Evolutionary conservation across 1,284 basidiomycete species (phyloP), one percentile per base, ranked within the genome.

Genomic region (Phylloboletellus chloephorus): DNA sequence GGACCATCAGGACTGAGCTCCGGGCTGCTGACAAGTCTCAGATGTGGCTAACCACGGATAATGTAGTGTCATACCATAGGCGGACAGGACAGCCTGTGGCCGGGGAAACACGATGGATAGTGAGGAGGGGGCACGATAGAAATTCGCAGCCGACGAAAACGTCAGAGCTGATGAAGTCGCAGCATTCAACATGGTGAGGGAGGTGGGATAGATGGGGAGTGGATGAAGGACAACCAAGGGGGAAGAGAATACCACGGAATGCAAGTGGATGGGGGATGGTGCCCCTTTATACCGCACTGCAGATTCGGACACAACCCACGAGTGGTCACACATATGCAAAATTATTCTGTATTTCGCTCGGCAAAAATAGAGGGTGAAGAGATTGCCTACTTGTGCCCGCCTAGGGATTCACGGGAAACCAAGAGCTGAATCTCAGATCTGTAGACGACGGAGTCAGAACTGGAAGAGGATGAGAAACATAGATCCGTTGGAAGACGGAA

Each of bases 1-100:
- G 72, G 41, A 81, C 68, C 8, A 76, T 63, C 23, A 80, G 66
- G 44, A 86, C 74, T 5, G 82, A 84, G 37, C 66, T 69, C 21
- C 80, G 78, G 4, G 82, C 83, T 83, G 52, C 5, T 19, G 17
- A 32, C 5, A 2, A 19, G 11, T 3, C 11, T 60, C 13, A 44
- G 47, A 28, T 15, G n/a, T 12, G 25, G 31, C 20, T 29, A 16
- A 31, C 3, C 5, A 31, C 11, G 42, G 28, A 12, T 11, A 8
- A 20, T 13, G 12, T 20, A 19, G 28, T 1, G 22, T 8, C 41
- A 22, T 44, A 60, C 58, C 63, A 45, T 61, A 61, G 44, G 40
- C 50, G 5, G 45, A 40, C 22, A 65, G n/a, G 37, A 61, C 41
- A 3, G 49, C 38, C 44, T 54, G 65, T 23, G 59, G 61, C 25